Conservation (phyloP, 2,329 filamentous ascomycete species). For the Aureobasidium leucospermi region DNA sequence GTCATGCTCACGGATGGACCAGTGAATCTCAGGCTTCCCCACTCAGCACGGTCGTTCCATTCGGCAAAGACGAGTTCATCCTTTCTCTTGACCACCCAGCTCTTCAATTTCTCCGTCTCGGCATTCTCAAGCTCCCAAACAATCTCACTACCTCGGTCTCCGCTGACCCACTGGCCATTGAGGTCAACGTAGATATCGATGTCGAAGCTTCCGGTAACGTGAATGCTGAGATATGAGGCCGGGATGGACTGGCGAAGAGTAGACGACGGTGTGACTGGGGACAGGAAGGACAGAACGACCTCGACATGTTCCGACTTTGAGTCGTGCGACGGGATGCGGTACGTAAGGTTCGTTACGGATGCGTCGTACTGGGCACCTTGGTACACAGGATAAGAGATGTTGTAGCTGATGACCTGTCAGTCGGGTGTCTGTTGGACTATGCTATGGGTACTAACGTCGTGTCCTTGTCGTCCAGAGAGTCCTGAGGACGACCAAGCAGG, state of each 20-base stretch:
- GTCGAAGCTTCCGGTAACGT: constrained; percentile 57
- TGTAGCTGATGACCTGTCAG: constrained; percentile 38
- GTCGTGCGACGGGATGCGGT: constrained; percentile 44
- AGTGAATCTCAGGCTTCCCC: constrained; percentile 74
- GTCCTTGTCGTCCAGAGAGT: constrained; percentile 44
- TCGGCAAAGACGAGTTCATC: constrained; percentile 68
- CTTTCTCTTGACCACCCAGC: constrained; percentile 56
- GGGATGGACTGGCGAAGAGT: constrained; percentile 74
- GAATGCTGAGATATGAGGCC: constrained; percentile 68
- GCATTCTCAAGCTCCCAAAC: constrained; percentile 55
- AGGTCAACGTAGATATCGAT: constrained; percentile 42
- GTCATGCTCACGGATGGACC: constrained; percentile 42
- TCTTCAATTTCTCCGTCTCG: constrained; percentile 43
- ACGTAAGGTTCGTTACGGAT: constrained; percentile 63
- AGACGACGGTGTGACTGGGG: constrained; percentile 73
- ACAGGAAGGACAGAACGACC: constrained; percentile 60
- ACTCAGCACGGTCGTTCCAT: constrained; percentile 67
- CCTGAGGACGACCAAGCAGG: constrained; percentile 58
- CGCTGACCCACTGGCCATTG: constrained; percentile 69
- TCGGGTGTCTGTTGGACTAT: not conserved
- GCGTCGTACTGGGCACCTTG: constrained; percentile 59
- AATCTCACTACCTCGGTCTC: constrained; percentile 61
- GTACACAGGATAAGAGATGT: constrained; percentile 52
- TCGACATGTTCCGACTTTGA: constrained; percentile 38
- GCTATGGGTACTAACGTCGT: constrained; percentile 27